These are phyloP conservation scores for Kurtzmaniella quercitrusa DNA, from an alignment of 1,139 yeast genomes.

Conservation along the genomic window DNA sequence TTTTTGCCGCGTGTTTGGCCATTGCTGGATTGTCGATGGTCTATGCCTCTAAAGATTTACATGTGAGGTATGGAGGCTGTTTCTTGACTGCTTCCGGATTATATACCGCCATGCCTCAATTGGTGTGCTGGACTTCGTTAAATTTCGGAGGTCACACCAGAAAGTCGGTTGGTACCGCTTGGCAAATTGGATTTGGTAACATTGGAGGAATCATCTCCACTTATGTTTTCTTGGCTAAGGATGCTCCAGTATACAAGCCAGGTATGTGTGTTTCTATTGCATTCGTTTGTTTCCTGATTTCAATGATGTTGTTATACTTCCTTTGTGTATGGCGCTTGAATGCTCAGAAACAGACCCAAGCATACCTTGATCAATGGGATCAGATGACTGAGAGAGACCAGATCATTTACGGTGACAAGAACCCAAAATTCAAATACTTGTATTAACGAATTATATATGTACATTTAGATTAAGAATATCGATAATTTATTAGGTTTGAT, in stretches of 20 bases:
- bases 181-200: slow-evolving; percentile 79
- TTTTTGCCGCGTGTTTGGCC: slow-evolving; percentile 39
- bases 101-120: slow-evolving; percentile 69
- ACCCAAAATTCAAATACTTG: slow-evolving; percentile 52
- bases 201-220: slow-evolving; percentile 79
- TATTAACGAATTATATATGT: too few species aligned
- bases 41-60: slow-evolving; percentile 25
- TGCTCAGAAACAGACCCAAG: slow-evolving; percentile 33
- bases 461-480: too few species aligned
- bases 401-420: slow-evolving; percentile 58
- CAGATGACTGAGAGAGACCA: slow-evolving; percentile 43
- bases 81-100: slow-evolving; percentile 64
- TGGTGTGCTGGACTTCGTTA: slow-evolving; percentile 69
- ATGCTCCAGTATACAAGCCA: slow-evolving; percentile 55
- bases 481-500: too few species aligned
- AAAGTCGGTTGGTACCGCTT: slow-evolving; percentile 69
- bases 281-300: slow-evolving; percentile 47
- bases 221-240: slow-evolving; percentile 51
- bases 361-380: slow-evolving; percentile 41
- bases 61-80: slow-evolving; percentile 65
- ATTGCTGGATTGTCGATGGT: slow-evolving; percentile 55
- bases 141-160: slow-evolving; percentile 69
- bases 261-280: slow-evolving; percentile 57
- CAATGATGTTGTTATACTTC: slow-evolving; percentile 42
- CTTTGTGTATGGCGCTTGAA: slow-evolving; percentile 37